These are phyloP conservation scores for Camelina neglecta DNA, from an alignment of 345 rosid genomes.

Conservation along the genomic window DNA sequence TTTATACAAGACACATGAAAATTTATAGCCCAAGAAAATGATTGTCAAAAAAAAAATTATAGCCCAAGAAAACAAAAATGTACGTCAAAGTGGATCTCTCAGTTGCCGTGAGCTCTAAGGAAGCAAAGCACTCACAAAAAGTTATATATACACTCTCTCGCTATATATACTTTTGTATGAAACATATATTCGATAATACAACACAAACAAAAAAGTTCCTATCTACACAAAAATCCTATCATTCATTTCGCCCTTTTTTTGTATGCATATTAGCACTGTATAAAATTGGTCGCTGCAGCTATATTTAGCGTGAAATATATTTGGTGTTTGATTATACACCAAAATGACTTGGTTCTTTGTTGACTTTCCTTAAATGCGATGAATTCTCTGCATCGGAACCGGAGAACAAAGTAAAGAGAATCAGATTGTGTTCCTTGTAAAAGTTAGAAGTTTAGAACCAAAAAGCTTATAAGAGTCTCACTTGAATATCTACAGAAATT, in stretches of 20 bases:
- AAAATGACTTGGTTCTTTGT: conserved; percentile 25
- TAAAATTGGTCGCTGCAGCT: conserved; percentile 6
- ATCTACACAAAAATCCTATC: conserved; percentile 22
- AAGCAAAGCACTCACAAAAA: conserved; percentile 22
- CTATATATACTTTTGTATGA: conserved; percentile 25
- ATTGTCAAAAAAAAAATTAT: too few relatives aligned
- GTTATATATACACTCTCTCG: conserved; percentile 25
- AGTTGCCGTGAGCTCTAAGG: conserved; percentile 23
- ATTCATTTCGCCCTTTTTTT: conserved; percentile 4
- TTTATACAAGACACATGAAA: background rate
- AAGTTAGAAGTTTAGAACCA: background rate
- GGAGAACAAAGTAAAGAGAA: background rate
- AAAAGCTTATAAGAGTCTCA: background rate
- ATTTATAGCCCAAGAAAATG: background rate
- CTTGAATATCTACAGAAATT: background rate
- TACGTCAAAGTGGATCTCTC: conserved; percentile 18
- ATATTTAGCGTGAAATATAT: too few relatives aligned
- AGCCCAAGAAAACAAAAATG: too few relatives aligned
- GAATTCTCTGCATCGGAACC: conserved; percentile 27
- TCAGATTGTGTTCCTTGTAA: conserved; percentile 34
- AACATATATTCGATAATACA: conserved; percentile 19
- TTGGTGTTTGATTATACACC: conserved; percentile 21
- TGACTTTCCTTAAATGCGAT: background rate
- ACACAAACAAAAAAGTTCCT: conserved; percentile 20
- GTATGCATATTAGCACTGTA: conserved; percentile 17